Evolutionary conservation across 179 eudicot genomes (phyloP), one percentile per base, ranked within the genome.

Genomic region (Patellifolia procumbens): DNA sequence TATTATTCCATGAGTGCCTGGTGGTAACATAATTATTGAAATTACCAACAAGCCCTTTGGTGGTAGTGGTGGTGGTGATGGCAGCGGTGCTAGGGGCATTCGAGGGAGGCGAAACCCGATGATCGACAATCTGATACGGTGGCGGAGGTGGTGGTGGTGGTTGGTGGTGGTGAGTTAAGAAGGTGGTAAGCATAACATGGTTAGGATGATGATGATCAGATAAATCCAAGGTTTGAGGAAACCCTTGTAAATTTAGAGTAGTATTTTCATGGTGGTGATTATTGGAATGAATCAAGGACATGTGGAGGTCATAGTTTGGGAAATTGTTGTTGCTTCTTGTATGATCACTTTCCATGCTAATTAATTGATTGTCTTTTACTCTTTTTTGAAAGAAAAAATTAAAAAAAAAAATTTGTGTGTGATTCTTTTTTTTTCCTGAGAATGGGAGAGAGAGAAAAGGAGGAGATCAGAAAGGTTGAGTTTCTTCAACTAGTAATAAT

Each of bases 291-390:
- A 76, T 78, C n/a, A 74, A 81, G 72, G 84, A 81, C 84, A 81
- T 81, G n/a, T 81, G 84, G 4, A 81, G 81, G 13, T 82, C 81
- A 82, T 78, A 82, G 49, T 70, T 81, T 52, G 76, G 73, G 81
- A 81, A 81, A 51, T 65, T 69, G 22, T 29, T 75, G 68, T 2
- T 58, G 32, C 45, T 80, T 15, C 42, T 72, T 3, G 55, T 60
- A 48, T 76, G 68, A 71, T 81, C 74, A 32, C 74, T 81, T 73
- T 81, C 81, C 84, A 81, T 81, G 29, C 7, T 60, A 52, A 7
- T 29, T 42, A 48, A 10, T 12, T 37, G n/a, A 10, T 12, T 37
- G n/a, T 58, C 28, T 1, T 5, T 69, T 69, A 6, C 32, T 51
- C 29, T 29, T 16, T 34, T 32, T 62, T 39, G 45, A 39, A 39